A percentile compares a stretch with the other conserved stretches of the same genome.
Evolutionary conservation across 306 rosid genomes (phyloP).

Genomic region (Quercus wislizeni): DNA sequence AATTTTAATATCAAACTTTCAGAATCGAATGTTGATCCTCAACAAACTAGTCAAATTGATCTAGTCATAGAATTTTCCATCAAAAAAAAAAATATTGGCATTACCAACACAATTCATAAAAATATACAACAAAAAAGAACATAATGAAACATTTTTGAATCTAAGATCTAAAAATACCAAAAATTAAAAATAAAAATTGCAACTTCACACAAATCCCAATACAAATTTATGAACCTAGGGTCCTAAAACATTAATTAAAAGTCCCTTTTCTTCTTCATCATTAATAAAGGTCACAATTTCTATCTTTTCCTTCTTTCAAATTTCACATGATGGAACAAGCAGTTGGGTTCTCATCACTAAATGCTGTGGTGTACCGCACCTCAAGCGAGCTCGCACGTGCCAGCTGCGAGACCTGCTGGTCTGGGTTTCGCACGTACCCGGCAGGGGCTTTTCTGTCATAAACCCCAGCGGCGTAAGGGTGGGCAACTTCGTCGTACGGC

Average conservation of each 20-base stretch:
- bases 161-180: not conserved
- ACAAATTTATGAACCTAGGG: not conserved
- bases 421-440: conserved; percentile 58
- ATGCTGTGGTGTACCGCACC: conserved; percentile 77
- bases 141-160: too few species aligned
- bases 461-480: conserved; percentile 69
- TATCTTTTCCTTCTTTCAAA: not conserved
- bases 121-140: too few species aligned
- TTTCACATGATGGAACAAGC: conserved; percentile 67
- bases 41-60: too few species aligned
- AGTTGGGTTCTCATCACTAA: conserved; percentile 76
- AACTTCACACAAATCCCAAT: not conserved
- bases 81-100: too few species aligned
- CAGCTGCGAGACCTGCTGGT: conserved; percentile 24
- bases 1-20: too few species aligned
- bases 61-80: too few species aligned
- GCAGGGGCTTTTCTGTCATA: conserved; percentile 81
- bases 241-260: too few species aligned
- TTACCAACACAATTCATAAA: too few species aligned
- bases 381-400: conserved; percentile 86
- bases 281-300: too few species aligned
- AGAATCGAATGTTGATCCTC: too few species aligned
- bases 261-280: too few species aligned
- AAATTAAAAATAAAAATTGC: not conserved
- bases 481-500: conserved; percentile 73